Base-by-base conservation (phyloP, 1,139 yeast genomes). In the Yamadazyma trypodendri region DNA sequence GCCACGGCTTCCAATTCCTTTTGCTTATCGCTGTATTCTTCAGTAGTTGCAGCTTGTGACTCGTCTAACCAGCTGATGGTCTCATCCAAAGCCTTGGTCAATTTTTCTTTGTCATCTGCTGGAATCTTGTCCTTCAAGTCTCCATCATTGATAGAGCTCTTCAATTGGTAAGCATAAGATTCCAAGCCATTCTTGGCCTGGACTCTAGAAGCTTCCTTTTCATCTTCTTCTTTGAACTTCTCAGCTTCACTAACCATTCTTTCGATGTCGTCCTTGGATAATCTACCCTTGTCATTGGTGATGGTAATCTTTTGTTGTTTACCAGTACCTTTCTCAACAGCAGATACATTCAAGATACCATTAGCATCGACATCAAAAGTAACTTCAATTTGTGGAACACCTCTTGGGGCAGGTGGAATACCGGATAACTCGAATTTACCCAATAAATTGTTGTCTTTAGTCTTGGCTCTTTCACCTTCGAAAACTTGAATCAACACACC, bases 331-430 rank as follows among this genome's bases (percentile, higher is more conserved):
- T 89, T 89, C 64, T 90, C 97, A 45, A 84, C 72, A 40, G 97
- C 97, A 44, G 89, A 77, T 42, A 90, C 97, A 70, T 87, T 89
- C 72, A 88, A 75, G 60, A 88, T 88, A 72, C 97, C 97, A 61
- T 88, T 88, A 42, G 96, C 95, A 63, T 88, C 96, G 54, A 89
- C 72, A 55, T 87, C 94, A 60, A 88, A 88, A 34, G 96, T 87
- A 48, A 88, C 96, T 72, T 88, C 96, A 58, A 89, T 85, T 72
- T 88, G 96, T 52, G 96, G 96, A 42, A 84, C 89, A 66, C 97
- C 97, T 74, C 96, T 86, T 68, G 97, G 97, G 32, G 97, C 95
- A 43, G 97, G 95, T 56, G 97, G 97, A 50, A 90, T 89, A 57
- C 96, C 96, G 35, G 88, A 75, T 55, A 90, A 79, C 64, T 90